Evolutionary conservation across 2,329 filamentous ascomycete genomes (phyloP).

Genomic region (Ceratocystiopsis sp.): DNA sequence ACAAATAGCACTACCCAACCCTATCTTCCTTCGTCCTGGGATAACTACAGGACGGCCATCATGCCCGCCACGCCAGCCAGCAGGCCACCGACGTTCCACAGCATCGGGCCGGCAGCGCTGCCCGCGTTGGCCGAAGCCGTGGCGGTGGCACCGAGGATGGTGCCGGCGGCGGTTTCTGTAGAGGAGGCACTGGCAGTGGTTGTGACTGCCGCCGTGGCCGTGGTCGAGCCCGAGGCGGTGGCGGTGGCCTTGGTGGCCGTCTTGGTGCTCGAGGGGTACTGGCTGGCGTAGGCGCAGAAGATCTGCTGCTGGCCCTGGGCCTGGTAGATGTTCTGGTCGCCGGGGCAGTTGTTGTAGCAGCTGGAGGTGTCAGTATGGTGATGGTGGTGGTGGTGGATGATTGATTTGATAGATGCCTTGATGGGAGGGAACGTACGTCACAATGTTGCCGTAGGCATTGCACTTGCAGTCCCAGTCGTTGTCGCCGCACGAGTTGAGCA

Average conservation of each 20-base stretch:
- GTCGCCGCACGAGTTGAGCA: constrained; percentile 20
- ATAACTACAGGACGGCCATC: constrained; percentile 10
- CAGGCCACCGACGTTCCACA: constrained; percentile 15
- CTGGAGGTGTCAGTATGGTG: constrained; percentile 12
- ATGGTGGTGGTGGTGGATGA: too few relatives aligned
- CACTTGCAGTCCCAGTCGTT: constrained; percentile 32
- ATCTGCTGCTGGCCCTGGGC: constrained; percentile 22
- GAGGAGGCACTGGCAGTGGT: constrained; percentile 10
- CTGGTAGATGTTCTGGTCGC: constrained; percentile 21
- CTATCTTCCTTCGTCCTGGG: too few relatives aligned
- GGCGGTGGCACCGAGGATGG: constrained; percentile 4
- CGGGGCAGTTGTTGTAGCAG: constrained; percentile 37
- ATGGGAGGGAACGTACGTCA: constrained; percentile 23
- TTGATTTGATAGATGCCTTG: not conserved
- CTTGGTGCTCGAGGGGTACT: constrained; percentile 20
- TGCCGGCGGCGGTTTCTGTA: constrained; percentile 5
- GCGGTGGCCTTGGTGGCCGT: constrained; percentile 12
- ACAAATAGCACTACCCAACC: too few relatives aligned
- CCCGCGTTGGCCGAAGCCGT: constrained; percentile 1
- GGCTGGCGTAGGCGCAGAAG: constrained; percentile 28
- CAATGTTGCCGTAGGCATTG: constrained; percentile 24
- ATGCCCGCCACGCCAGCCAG: constrained; percentile 17
- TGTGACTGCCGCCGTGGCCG: constrained; percentile 9
- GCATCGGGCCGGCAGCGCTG: constrained; percentile 13
- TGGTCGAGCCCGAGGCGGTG: constrained; percentile 11